phyloP scores from a whole-genome alignment of 305 asterid genomes.

The Stenogyne calaminthoides region DNA sequence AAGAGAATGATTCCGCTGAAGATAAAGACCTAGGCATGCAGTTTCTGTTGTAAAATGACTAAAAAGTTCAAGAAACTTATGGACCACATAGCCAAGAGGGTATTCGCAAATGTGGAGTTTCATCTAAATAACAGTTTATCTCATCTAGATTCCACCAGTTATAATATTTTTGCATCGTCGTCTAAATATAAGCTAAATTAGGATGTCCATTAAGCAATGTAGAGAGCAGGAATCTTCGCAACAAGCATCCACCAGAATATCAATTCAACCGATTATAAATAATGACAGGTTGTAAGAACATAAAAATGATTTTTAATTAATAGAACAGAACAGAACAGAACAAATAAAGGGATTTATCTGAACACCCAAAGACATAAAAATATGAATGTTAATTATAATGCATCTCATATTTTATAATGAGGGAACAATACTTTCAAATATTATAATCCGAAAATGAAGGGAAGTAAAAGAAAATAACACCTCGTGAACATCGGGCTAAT shows the following conservation, averaged over 20 bases:
- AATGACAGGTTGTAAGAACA: slow-evolving; percentile 8
- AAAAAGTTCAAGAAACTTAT: neutral
- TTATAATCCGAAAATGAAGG: neutral
- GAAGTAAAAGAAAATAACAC: slow-evolving; percentile 35
- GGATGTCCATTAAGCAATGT: too few species aligned
- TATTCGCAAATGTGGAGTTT: slow-evolving; percentile 2
- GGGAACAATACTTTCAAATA: neutral
- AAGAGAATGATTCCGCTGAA: slow-evolving; percentile 19
- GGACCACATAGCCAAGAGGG: neutral
- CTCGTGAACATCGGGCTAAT: slow-evolving; percentile 93
- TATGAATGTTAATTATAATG: neutral
- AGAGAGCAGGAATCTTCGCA: too few species aligned
- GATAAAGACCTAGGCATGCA: neutral
- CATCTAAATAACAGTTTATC: neutral
- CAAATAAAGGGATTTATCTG: neutral
- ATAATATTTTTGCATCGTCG: neutral
- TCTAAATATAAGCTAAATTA: neutral
- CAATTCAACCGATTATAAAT: too few species aligned
- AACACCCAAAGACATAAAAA: neutral
- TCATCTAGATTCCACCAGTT: slow-evolving; percentile 10
- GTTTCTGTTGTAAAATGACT: neutral
- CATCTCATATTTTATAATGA: neutral
- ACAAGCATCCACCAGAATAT: too few species aligned
- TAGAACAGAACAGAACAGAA: slow-evolving; percentile 6
- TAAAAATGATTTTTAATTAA: neutral